phyloP scores from a whole-genome alignment of 106 monocot species.

The Vanilla planifolia region DNA sequence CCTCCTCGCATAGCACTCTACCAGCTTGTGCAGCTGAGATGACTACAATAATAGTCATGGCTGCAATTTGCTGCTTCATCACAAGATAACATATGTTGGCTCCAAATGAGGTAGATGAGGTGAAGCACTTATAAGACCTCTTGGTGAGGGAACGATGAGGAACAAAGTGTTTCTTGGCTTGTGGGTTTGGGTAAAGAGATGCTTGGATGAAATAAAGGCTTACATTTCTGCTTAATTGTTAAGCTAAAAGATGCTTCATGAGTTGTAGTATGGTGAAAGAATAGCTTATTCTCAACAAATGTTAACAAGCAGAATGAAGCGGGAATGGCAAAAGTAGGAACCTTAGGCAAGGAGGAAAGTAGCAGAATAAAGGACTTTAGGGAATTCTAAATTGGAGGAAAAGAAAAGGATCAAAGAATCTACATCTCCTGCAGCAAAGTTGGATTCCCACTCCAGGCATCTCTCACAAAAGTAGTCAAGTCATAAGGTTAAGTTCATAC shows the following conservation, averaged over 20 bases:
- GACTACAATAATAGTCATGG: background rate
- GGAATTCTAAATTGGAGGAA: background rate
- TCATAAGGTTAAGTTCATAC: too few species aligned
- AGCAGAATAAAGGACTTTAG: background rate
- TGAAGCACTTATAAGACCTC: too few species aligned
- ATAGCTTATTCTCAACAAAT: too few species aligned
- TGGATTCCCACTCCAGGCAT: background rate
- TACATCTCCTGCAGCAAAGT: background rate
- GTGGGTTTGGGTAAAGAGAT: background rate
- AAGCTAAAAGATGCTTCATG: slow-evolving; percentile 6
- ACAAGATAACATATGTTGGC: too few species aligned
- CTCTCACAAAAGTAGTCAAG: too few species aligned
- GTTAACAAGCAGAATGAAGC: too few species aligned
- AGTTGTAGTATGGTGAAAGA: background rate
- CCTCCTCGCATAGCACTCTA: slow-evolving; percentile 5
- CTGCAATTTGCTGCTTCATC: background rate
- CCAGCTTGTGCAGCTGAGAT: slow-evolving; percentile 1
- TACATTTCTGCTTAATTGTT: background rate
- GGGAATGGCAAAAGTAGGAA: background rate
- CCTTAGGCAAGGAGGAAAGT: background rate
- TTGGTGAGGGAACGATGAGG: too few species aligned
- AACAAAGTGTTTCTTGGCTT: background rate
- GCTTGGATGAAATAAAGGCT: background rate
- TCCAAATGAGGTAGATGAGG: too few species aligned
- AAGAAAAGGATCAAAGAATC: slow-evolving; percentile 8